A percentile compares a stretch with the other conserved stretches of the same genome.
Conservation (phyloP, 2,329 filamentous ascomycete genomes). For the Beauveria pseudobassiana region DNA sequence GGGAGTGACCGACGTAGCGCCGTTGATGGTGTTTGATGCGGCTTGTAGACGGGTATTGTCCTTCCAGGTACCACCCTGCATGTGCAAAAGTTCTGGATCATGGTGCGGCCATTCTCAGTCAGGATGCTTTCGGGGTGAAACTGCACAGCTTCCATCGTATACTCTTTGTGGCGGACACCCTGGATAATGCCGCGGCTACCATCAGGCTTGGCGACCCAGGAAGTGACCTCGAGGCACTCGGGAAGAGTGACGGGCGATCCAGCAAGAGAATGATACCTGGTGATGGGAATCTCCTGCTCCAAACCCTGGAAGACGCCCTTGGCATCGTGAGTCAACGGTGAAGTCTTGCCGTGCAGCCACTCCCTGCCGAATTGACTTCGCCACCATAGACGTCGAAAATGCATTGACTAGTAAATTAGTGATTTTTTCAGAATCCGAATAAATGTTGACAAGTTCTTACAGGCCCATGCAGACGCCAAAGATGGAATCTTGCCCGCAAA, state of each 20-base stretch:
- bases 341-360: constrained; percentile 96
- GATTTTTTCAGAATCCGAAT: background rate
- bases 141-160: constrained; percentile 89
- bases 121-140: constrained; percentile 98
- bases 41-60: constrained; percentile 58
- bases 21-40: constrained; percentile 21
- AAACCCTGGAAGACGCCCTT: constrained; percentile 89
- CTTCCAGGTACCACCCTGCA: constrained; percentile 87
- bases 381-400: constrained; percentile 93
- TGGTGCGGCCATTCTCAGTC: constrained; percentile 76
- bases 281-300: constrained; percentile 74
- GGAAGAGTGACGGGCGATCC: constrained; percentile 85
- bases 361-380: constrained; percentile 89
- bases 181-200: constrained; percentile 84
- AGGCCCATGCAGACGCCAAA: constrained; percentile 99
- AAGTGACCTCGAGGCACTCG: constrained; percentile 78
- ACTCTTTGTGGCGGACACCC: constrained; percentile 90
- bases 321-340: constrained; percentile 76
- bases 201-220: constrained; percentile 74
- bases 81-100: constrained; percentile 89
- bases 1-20: constrained; percentile 21
- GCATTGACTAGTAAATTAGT: constrained; percentile 58
- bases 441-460: constrained; percentile 40
- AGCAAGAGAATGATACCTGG: constrained; percentile 91
- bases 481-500: constrained; percentile 90